Evolutionary conservation across 1,284 basidiomycete species (phyloP).

Genomic region (Cutaneotrichosporon sp.): DNA sequence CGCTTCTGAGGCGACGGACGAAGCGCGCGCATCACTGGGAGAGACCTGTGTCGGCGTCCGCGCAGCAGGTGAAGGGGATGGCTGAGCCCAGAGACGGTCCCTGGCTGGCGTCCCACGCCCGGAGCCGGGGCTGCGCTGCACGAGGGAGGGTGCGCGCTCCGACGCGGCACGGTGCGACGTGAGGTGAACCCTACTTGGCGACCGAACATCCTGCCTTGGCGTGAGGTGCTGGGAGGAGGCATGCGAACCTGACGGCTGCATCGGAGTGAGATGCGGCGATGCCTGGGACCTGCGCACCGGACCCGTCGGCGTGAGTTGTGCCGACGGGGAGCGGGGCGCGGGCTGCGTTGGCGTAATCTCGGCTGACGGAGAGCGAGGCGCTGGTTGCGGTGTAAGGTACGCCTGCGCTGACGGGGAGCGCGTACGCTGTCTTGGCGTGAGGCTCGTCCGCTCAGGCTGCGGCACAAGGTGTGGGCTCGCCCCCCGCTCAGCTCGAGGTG

Average conservation of each 20-base stretch:
- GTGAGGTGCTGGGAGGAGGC: neutral
- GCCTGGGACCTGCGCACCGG: neutral
- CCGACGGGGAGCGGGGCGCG: neutral
- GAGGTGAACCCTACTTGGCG: neutral
- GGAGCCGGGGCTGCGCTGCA: neutral
- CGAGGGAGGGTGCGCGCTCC: neutral
- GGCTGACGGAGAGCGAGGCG: neutral
- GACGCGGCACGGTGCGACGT: neutral
- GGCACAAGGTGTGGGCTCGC: neutral
- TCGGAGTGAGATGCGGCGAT: neutral
- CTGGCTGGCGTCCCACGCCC: neutral
- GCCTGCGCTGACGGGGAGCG: neutral
- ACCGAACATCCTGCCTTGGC: neutral
- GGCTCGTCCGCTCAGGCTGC: neutral
- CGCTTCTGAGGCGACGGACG: neutral
- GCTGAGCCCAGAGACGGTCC: neutral
- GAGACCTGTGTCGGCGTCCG: neutral
- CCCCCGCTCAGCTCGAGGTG: too few species aligned
- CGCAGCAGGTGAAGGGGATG: neutral
- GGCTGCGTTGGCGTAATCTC: neutral
- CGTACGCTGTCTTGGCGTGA: neutral
- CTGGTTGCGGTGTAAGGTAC: neutral
- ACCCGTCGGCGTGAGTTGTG: neutral
- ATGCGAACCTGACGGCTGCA: neutral
- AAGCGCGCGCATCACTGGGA: neutral